Evolutionary conservation across 2,329 filamentous ascomycete species (phyloP).

Genomic region (Neofusicoccum cordaticola): DNA sequence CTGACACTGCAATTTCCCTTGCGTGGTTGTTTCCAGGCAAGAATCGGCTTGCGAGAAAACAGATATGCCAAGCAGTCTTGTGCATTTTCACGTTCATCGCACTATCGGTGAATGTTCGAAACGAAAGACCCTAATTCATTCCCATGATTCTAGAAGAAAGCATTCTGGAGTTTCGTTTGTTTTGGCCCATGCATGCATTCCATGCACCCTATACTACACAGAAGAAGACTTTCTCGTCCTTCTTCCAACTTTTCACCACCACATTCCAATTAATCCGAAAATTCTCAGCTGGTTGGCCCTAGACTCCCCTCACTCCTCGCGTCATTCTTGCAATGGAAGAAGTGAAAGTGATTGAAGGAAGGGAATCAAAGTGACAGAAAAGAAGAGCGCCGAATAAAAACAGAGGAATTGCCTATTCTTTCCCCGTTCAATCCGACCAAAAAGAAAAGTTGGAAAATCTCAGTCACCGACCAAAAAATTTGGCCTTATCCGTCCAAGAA

Average conservation of each 20-base stretch:
- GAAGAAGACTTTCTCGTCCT: background rate
- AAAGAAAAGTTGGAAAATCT: background rate
- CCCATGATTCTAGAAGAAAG: background rate
- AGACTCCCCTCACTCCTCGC: background rate
- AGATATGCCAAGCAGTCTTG: too few relatives aligned
- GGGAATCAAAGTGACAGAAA: background rate
- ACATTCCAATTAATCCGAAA: background rate
- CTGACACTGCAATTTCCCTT: background rate
- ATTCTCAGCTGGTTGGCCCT: background rate
- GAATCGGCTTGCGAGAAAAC: too few relatives aligned
- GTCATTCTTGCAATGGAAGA: background rate
- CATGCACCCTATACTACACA: slow-evolving; percentile 7
- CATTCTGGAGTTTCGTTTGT: background rate
- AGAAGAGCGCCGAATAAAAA: background rate
- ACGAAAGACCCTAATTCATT: background rate
- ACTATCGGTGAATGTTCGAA: background rate
- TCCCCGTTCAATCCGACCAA: slow-evolving; percentile 14
- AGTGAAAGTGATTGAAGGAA: background rate
- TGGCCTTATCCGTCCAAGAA: background rate
- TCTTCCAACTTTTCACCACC: background rate
- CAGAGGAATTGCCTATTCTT: background rate
- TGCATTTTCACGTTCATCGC: too few relatives aligned
- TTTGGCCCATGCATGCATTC: background rate
- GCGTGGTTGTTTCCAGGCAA: too few relatives aligned
- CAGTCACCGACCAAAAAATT: background rate